phyloP scores from a whole-genome alignment of 2,329 filamentous ascomycete genomes.

The Periconia digitata region DNA sequence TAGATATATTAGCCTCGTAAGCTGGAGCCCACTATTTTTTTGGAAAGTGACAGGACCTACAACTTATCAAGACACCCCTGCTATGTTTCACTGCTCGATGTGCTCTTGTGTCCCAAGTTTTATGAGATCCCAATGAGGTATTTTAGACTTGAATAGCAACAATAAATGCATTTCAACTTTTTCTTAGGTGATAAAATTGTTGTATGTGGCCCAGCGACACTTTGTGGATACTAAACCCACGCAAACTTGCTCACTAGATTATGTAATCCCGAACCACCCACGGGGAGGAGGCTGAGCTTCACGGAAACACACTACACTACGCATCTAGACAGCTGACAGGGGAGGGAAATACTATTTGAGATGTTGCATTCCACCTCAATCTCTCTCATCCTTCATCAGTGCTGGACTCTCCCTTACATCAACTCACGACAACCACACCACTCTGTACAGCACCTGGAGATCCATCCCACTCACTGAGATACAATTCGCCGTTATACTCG shows the following conservation, averaged over 20 bases:
- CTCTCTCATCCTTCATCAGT: background rate
- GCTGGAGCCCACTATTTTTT: too few species aligned
- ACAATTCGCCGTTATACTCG: background rate
- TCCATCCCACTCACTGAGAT: background rate
- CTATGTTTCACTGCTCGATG: too few species aligned
- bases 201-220: background rate
- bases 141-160: too few species aligned
- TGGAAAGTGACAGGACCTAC: too few species aligned
- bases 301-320: background rate
- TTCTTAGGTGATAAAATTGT: background rate
- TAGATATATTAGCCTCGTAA: too few species aligned
- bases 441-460: background rate
- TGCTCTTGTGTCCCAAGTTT: too few species aligned
- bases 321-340: too few species aligned
- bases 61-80: too few species aligned
- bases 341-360: too few species aligned
- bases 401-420: background rate
- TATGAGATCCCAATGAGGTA: too few species aligned
- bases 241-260: slow-evolving; percentile 3
- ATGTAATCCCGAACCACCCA: background rate
- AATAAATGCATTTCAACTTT: background rate
- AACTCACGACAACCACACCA: background rate
- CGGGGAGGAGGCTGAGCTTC: background rate
- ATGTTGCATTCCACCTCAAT: background rate
- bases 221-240: background rate